Base-by-base conservation (phyloP, 495 filamentous ascomycete species). In the Geoglossum glabrum region DNA sequence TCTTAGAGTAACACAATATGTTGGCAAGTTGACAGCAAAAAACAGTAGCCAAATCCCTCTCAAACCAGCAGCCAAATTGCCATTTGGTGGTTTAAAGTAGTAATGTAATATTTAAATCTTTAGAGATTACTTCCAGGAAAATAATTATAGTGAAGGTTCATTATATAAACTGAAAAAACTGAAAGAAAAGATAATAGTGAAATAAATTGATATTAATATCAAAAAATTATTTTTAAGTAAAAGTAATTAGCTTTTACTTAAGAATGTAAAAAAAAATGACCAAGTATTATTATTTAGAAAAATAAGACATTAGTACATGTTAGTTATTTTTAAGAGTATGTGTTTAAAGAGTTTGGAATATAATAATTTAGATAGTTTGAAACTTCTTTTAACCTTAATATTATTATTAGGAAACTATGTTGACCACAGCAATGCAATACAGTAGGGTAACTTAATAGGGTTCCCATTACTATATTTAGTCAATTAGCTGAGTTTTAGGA, bases 201-300 rank as follows among this genome's bases (percentile, higher is more conserved):
- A 25, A 64, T 65, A 9, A 57, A 65, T 46, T 65, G 54, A 54
- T 65, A 56, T n/a, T 55, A 62, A 4, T 65, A 65, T 57, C 33
- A 65, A 28, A 61, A 59, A 15, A 30, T 52, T 19, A 64, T 68
- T 56, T n/a, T n/a, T n/a, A n/a, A n/a, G n/a, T n/a, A n/a, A n/a
- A n/a, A n/a, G n/a, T n/a, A n/a, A n/a, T n/a, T n/a, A n/a, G n/a
- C n/a, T 51, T 69, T 69, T 60, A 59, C 64, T 9, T 57, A 63
- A 57, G 57, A 65, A 60, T 67, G 54, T 50, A 19, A 36, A 13
- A 45, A 57, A 30, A 27, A n/a, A 6, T 17, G 63, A 0, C 61
- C 56, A 33, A 17, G 21, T n/a, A 47, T 23, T 34, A 34, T 34
- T 34, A 11, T 34, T 4, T 11, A 34, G 31, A 11, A 34, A 34